Base-by-base conservation (phyloP, 768 basidiomycete species). In the Rhizopogon vesiculosus region DNA sequence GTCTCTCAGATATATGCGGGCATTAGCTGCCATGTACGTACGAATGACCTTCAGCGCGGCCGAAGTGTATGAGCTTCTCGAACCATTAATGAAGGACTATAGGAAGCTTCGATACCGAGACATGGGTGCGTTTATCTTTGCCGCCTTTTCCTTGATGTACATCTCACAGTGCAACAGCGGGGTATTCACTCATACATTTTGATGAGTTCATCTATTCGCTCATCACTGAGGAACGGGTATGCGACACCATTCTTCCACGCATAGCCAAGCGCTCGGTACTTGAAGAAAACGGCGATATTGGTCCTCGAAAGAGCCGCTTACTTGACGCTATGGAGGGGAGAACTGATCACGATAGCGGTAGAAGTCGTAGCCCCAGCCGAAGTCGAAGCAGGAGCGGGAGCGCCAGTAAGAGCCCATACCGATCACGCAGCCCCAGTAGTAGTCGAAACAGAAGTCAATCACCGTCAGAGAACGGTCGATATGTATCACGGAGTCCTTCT, bases 191-290 rank as follows among this genome's bases (percentile, higher is more conserved):
- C 54, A 87, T 89, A 5, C 89, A 84, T 61, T 92, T 98, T 63
- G 97, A 98, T 69, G 92, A 97, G 69, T 98, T 92, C 67, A 79
- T 93, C 42, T 85, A 98, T 69, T 76, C 82, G 43, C 78, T 98
- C 9, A 74, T 98, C 33, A 83, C 79, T 5, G 88, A 96, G 66
- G 97, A 98, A 58, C 82, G 94, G 56, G 95, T 93, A 5, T 98
- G 96, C 71, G 97, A 98, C 73, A 91, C 93, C 64, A 98, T 98
- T 63, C 74, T 99, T 44, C 97, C 97, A 15, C 86, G 97, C 48
- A 72, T 98, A 58, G 82, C 85, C 8, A 93, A 90, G 74, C 82
- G 97, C 19, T 81, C 85, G 51, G 85, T 91, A 3, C 74, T 98
- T 25, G 97, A 98, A 74, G 96, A 99, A 67, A 91, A 85, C 18